Percentiles rank a stretch among this genome's conserved stretches.
phyloP scores from a whole-genome alignment of 805 yeast species.

The Cyberlindnera bimundalis region DNA sequence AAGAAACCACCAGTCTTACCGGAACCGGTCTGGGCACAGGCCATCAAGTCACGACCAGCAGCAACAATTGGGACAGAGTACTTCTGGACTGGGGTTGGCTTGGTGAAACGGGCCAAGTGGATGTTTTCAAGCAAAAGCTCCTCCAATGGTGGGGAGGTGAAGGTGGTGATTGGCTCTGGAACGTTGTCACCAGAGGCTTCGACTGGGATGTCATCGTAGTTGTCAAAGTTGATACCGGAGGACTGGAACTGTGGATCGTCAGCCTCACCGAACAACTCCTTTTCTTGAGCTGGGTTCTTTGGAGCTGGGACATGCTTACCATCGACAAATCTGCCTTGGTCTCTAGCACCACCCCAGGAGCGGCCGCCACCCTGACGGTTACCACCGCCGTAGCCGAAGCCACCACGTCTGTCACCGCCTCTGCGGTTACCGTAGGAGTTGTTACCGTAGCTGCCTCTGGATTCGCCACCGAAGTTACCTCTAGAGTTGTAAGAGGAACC shows the following conservation, averaged over 20 bases:
- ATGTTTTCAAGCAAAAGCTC: conserved; percentile 82
- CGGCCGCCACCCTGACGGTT: conserved; percentile 34
- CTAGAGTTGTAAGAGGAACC: conserved; percentile 11
- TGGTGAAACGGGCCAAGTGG: conserved; percentile 81
- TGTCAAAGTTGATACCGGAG: conserved; percentile 97
- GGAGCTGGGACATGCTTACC: conserved; percentile 87
- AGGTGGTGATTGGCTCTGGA: conserved; percentile 87
- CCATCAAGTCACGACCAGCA: conserved; percentile 89
- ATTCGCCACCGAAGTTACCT: conserved; percentile 13
- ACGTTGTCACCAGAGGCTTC: conserved; percentile 95
- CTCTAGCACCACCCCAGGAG: conserved; percentile 34
- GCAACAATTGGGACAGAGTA: conserved; percentile 91
- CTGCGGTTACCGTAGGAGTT: conserved; percentile 24
- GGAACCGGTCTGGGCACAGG: conserved; percentile 98
- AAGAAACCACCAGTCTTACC: conserved; percentile 99
- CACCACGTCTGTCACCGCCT: conserved; percentile 8
- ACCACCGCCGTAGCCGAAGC: conserved; percentile 30
- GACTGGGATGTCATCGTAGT: conserved; percentile 97
- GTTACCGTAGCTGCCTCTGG: conserved; percentile 11
- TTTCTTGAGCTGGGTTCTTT: conserved; percentile 64
- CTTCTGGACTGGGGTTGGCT: conserved; percentile 96
- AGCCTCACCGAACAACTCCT: conserved; percentile 80
- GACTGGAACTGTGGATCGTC: conserved; percentile 68
- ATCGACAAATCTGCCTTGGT: conserved; percentile 79
- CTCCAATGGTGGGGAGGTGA: conserved; percentile 92